phyloP scores from a whole-genome alignment of 768 basidiomycete species.

The Boletus reticuloceps region DNA sequence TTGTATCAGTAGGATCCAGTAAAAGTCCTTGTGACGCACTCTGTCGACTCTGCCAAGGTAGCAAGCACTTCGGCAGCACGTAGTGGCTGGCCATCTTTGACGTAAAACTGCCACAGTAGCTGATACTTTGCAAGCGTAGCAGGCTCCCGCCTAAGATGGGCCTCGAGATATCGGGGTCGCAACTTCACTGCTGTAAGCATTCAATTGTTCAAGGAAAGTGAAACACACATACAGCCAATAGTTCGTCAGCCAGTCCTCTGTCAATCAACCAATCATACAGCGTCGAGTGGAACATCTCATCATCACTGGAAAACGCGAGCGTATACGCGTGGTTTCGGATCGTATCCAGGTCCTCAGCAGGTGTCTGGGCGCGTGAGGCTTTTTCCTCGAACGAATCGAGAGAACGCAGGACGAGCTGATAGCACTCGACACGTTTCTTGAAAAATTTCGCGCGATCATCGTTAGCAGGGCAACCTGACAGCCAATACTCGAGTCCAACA shows the following conservation, averaged over 20 bases:
- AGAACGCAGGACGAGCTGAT: slow-evolving; percentile 81
- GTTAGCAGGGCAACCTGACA: slow-evolving; percentile 52
- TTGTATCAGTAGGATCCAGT: not conserved
- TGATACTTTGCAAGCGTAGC: slow-evolving; percentile 79
- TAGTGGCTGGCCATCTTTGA: slow-evolving; percentile 83
- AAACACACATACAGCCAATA: slow-evolving; percentile 72
- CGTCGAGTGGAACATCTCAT: slow-evolving; percentile 91
- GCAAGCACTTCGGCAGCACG: slow-evolving; percentile 86
- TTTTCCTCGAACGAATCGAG: slow-evolving; percentile 76
- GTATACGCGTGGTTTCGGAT: slow-evolving; percentile 85
- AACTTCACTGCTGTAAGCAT: slow-evolving; percentile 46
- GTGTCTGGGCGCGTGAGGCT: slow-evolving; percentile 34
- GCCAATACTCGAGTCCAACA: slow-evolving; percentile 75
- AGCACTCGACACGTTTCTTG: slow-evolving; percentile 68
- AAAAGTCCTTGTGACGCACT: slow-evolving; percentile 46
- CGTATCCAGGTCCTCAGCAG: slow-evolving; percentile 57
- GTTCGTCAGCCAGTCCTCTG: slow-evolving; percentile 77
- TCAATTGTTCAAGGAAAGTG: not conserved
- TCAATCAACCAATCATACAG: slow-evolving; percentile 93
- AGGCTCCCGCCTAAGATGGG: slow-evolving; percentile 81
- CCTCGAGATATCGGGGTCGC: slow-evolving; percentile 84
- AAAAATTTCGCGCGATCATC: slow-evolving; percentile 59
- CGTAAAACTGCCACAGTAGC: slow-evolving; percentile 95
- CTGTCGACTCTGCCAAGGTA: slow-evolving; percentile 76
- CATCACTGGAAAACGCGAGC: slow-evolving; percentile 78